Percentiles rank a stretch among this genome's conserved stretches.
Conservation (phyloP, 2,329 filamentous ascomycete genomes). For the Amphichorda felina region DNA sequence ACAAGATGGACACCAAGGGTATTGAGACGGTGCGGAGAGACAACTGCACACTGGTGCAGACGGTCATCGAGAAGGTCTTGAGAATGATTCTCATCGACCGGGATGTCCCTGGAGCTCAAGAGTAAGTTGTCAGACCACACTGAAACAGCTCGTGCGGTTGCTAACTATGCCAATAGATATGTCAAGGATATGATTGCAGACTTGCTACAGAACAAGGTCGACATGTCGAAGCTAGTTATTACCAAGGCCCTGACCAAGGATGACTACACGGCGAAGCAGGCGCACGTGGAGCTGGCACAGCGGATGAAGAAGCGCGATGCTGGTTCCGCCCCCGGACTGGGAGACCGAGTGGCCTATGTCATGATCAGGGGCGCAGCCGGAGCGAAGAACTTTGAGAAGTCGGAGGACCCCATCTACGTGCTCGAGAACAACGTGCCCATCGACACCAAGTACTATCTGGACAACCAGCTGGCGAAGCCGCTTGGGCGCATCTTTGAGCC, state of each 20-base stretch:
- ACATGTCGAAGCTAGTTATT: slow-evolving; percentile 98
- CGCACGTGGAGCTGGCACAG: slow-evolving; percentile 87
- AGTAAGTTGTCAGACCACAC: slow-evolving; percentile 45
- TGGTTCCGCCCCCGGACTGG: slow-evolving; percentile 82
- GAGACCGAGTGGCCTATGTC: slow-evolving; percentile 95
- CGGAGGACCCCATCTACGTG: slow-evolving; percentile 93
- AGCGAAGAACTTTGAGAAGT: slow-evolving; percentile 92
- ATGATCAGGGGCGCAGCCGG: slow-evolving; percentile 87
- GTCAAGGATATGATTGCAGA: slow-evolving; percentile 95
- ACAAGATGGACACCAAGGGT: slow-evolving; percentile 99
- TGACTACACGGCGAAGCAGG: slow-evolving; percentile 84
- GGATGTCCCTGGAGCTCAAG: slow-evolving; percentile 82
- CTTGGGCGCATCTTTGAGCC: slow-evolving; percentile 94
- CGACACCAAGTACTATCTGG: slow-evolving; percentile 96
- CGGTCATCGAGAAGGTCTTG: slow-evolving; percentile 91
- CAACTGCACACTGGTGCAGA: slow-evolving; percentile 91
- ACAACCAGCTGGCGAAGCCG: slow-evolving; percentile 95
- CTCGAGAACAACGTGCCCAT: slow-evolving; percentile 96
- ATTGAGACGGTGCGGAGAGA: slow-evolving; percentile 97
- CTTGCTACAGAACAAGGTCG: slow-evolving; percentile 90
- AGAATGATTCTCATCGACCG: slow-evolving; percentile 92
- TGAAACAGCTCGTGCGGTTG: slow-evolving; percentile 4
- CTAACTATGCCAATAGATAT: slow-evolving; percentile 50
- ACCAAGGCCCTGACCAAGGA: slow-evolving; percentile 92
- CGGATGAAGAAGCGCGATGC: slow-evolving; percentile 96